Base-by-base conservation (phyloP, 2,329 filamentous ascomycete genomes). In the Cryphonectria parasitica region DNA sequence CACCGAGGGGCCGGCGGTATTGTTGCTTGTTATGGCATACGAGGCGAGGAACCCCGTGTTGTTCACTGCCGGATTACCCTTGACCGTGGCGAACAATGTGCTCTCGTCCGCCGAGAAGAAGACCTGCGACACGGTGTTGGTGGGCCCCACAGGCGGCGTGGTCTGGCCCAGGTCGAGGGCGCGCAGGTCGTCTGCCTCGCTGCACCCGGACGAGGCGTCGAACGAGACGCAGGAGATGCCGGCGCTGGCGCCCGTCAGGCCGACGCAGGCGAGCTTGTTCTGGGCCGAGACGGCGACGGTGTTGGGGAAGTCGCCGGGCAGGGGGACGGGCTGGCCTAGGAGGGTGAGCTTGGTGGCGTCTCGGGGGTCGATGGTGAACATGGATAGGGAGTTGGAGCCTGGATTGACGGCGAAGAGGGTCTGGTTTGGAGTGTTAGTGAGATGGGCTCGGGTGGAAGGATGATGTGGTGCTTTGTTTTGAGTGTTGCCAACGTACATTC, bases 61-160 rank as follows among this genome's bases (percentile, higher is more conserved):
- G 76, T 88, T 88, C 5, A 78, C 78, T 0, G 80, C 74, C 0
- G 86, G 86, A 68, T 90, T 82, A 1, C 89, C 89, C 78, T 91
- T 91, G 56, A 91, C 87, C 0, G 86, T 89, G 0, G 86, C 82
- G 66, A 86, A 83, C 0, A 91, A 79, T 1, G 78, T 82, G 0
- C 76, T 79, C 72, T 87, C 83, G 67, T 91, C 87, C 0, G 77
- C 77, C 0, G 86, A 87, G 79, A 90, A 91, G 76, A 90, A 87
- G 0, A 84, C 81, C 10, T 91, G 88, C 0, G 88, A 89, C 2
- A 90, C 82, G 0, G 86, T 89, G 77, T 89, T 89, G 2, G 80
- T 78, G 0, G 89, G 88, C 0, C 88, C 89, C 0, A 80, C 77
- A 0, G 89, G 88, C 0, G 89, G 89, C 0, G 86, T 90, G 0